Percentiles rank a stretch among this genome's conserved stretches.
Evolutionary conservation across 208 protist genomes (phyloP).

Genomic region (Acanthamoeba culbertsoni): DNA sequence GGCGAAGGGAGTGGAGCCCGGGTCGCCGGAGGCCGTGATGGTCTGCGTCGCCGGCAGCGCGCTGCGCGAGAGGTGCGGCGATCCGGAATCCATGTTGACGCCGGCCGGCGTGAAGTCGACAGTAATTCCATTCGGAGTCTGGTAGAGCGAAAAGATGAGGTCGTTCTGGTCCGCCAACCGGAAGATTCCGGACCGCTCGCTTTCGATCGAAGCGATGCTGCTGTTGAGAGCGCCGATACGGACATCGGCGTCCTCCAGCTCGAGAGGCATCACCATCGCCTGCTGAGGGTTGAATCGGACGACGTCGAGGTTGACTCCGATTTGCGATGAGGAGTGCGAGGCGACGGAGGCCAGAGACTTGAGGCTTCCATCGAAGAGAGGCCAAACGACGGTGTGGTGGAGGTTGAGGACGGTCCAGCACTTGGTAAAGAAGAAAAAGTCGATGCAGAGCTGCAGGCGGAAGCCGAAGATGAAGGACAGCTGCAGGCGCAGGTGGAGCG

Average conservation of each 20-base stretch:
- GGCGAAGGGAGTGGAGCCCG: background rate
- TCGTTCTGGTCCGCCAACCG: too few relatives aligned
- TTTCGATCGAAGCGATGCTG: too few relatives aligned
- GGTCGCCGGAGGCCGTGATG: background rate
- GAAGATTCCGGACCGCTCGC: too few relatives aligned
- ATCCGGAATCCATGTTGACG: background rate
- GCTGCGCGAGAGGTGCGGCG: background rate
- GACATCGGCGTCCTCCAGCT: background rate
- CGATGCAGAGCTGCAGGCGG: background rate
- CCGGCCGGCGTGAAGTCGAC: conserved; percentile 29
- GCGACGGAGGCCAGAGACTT: background rate
- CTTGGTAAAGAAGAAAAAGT: background rate
- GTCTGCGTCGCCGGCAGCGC: background rate
- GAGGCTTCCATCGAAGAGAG: background rate
- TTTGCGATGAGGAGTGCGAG: too few relatives aligned
- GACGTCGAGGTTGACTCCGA: too few relatives aligned
- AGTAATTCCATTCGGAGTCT: background rate
- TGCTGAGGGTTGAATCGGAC: too few relatives aligned
- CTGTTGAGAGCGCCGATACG: background rate
- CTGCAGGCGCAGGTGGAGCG: background rate
- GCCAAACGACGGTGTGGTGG: background rate
- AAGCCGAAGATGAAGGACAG: background rate
- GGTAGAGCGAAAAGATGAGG: background rate
- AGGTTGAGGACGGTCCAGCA: conserved; percentile 20
- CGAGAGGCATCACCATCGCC: background rate